Evolutionary conservation across 2,329 filamentous ascomycete species (phyloP).

Genomic region (Dryadomyces sulphureus): DNA sequence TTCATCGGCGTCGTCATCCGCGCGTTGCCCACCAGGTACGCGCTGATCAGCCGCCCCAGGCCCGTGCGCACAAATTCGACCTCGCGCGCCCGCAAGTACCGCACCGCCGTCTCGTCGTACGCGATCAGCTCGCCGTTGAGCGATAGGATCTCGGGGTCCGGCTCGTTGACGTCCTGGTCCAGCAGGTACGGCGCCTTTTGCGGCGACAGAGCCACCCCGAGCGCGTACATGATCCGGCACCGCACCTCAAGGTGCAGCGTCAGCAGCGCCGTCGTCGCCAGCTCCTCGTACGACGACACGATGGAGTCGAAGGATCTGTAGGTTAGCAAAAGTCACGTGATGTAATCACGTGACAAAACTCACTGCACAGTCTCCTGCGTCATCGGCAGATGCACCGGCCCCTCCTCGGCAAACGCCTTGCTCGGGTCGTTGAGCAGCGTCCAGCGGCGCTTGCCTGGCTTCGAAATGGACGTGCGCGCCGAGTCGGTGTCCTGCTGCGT

Average conservation of each 20-base stretch:
- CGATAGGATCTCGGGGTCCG: slow-evolving; percentile 64
- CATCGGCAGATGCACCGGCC: slow-evolving; percentile 70
- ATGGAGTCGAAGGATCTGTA: slow-evolving; percentile 71
- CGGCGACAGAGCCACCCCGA: slow-evolving; percentile 48
- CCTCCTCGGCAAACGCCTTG: slow-evolving; percentile 42
- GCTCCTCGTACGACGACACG: slow-evolving; percentile 64
- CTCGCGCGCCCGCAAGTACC: slow-evolving; percentile 57
- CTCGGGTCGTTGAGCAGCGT: slow-evolving; percentile 57
- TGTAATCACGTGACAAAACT: background rate
- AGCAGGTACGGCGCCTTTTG: slow-evolving; percentile 46
- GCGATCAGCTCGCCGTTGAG: slow-evolving; percentile 74
- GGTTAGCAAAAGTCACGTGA: background rate
- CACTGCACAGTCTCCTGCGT: slow-evolving; percentile 72
- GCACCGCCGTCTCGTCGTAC: slow-evolving; percentile 70
- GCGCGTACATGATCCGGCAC: slow-evolving; percentile 69
- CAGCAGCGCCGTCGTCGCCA: slow-evolving; percentile 64
- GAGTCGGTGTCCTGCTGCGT: slow-evolving; percentile 58
- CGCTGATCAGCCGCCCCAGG: slow-evolving; percentile 64
- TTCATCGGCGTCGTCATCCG: slow-evolving; percentile 71
- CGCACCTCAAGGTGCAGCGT: slow-evolving; percentile 83
- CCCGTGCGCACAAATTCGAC: slow-evolving; percentile 62
- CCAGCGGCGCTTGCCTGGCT: slow-evolving; percentile 58
- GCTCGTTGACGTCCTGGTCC: slow-evolving; percentile 60
- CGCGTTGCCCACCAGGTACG: slow-evolving; percentile 60
- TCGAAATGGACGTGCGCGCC: slow-evolving; percentile 32